Evolutionary conservation across 176 grass and related monocot species (phyloP), one percentile per base, ranked within the genome.

Genomic region (Cymbopogon citratus): DNA sequence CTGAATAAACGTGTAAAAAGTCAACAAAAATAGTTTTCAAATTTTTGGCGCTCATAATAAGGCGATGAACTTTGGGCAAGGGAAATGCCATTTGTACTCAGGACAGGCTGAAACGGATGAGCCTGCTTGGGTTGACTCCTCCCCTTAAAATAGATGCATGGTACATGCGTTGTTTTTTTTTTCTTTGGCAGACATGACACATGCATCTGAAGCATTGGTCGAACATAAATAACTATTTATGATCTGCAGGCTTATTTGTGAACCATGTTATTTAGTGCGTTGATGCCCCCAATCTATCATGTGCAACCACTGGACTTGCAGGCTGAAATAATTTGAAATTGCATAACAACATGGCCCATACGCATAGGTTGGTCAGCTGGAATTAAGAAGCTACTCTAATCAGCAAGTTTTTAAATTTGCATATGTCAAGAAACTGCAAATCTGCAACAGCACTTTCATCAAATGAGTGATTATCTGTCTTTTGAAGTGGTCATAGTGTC

Each of bases 51-150:
- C 28, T 59, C 21, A 3, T 78, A 80, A 66, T 65, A 21, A 12
- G 78, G 64, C 52, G 78, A 69, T 4, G 28, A 69, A 80, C 28
- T 38, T 69, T 67, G 62, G 81, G 10, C 35, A 73, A 24, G 14
- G n/a, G n/a, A 73, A 82, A 38, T 82, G 28, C 24, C 19, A 21
- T 18, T 78, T 38, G 27, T 43, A 16, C 64, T 81, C 21, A 61
- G 66, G 28, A 78, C 79, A 67, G 77, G 78, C 28, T 82, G 73
- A 66, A 67, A 73, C 66, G 36, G 65, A 23, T 66, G 78, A 39
- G 73, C 79, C 69, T 86, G 35, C 84, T 67, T 79, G 38, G 29
- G 66, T 86, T 86, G 80, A 83, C 68, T 79, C 51, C 57, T 72
- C 73, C 14, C 44, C 57, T 78, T 89, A 60, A 82, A 85, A 67